Evolutionary conservation across 1,284 basidiomycete species (phyloP).

Genomic region (Neonothopanus nambi): DNA sequence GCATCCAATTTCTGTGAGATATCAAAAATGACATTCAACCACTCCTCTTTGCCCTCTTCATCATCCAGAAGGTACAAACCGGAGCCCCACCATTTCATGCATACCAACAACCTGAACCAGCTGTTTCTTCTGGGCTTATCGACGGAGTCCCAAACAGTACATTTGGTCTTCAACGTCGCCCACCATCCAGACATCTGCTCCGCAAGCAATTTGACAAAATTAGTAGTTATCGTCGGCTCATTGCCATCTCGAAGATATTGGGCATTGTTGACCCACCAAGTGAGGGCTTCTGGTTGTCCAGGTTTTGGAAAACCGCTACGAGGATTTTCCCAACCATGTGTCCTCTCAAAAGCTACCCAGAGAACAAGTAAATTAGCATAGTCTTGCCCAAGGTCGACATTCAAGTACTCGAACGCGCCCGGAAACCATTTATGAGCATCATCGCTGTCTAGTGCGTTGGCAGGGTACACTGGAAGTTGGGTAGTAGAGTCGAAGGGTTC

Average conservation of each 20-base stretch:
- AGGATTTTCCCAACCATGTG: neutral
- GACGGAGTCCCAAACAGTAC: neutral
- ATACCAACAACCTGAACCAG: conserved; percentile 1
- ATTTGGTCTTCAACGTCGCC: no score
- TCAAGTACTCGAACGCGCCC: neutral
- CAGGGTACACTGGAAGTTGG: neutral
- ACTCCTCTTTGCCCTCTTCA: neutral
- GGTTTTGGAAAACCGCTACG: neutral
- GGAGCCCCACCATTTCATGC: conserved; percentile 4
- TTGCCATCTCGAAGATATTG: neutral
- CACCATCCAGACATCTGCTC: neutral
- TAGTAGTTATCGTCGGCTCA: neutral
- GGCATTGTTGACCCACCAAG: neutral
- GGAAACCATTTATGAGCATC: conserved; percentile 6
- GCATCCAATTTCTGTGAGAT: neutral
- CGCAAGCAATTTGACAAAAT: neutral
- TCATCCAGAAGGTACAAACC: neutral
- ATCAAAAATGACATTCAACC: no score
- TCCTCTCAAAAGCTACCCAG: neutral
- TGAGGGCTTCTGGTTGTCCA: neutral
- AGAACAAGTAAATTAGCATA: neutral
- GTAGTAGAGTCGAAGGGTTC: no score
- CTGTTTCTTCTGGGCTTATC: neutral
- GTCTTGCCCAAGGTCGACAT: neutral
- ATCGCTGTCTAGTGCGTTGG: neutral